These are phyloP conservation scores for Podosphaera fusca DNA, from an alignment of 2,329 filamentous ascomycete species.

Conservation along the genomic window DNA sequence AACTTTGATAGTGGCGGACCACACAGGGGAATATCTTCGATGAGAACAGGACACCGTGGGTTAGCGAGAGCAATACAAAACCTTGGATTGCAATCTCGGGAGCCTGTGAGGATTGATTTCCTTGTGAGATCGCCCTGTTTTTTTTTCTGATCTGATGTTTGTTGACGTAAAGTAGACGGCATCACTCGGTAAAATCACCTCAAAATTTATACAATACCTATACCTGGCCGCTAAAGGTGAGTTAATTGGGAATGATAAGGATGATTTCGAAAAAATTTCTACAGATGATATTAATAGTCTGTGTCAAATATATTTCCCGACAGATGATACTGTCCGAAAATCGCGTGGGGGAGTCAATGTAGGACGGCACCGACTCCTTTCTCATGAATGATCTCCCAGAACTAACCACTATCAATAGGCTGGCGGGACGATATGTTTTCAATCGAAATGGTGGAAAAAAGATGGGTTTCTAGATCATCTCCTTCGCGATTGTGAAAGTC, in stretches of 20 bases:
- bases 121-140: slow-evolving; percentile 26
- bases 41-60: slow-evolving; percentile 47
- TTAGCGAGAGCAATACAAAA: slow-evolving; percentile 41
- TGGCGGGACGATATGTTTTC: slow-evolving; percentile 68
- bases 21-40: slow-evolving; percentile 25
- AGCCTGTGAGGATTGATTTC: slow-evolving; percentile 45
- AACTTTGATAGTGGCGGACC: slow-evolving; percentile 26
- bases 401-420: slow-evolving; percentile 19
- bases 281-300: slow-evolving; percentile 19
- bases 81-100: slow-evolving; percentile 34
- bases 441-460: slow-evolving; percentile 44
- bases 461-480: slow-evolving; percentile 46
- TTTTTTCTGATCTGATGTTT: neutral
- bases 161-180: slow-evolving; percentile 30
- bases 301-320: slow-evolving; percentile 65
- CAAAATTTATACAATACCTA: slow-evolving; percentile 36
- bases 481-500: slow-evolving; percentile 55
- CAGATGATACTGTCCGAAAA: slow-evolving; percentile 37
- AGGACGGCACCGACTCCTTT: neutral
- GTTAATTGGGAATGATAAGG: slow-evolving; percentile 21
- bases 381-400: neutral
- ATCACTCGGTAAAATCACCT: slow-evolving; percentile 56
- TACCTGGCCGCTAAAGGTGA: slow-evolving; percentile 34
- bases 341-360: slow-evolving; percentile 33
- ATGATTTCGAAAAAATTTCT: slow-evolving; percentile 3